Conservation (phyloP, 2,329 filamentous ascomycete genomes). For the Lachnellula arida region DNA sequence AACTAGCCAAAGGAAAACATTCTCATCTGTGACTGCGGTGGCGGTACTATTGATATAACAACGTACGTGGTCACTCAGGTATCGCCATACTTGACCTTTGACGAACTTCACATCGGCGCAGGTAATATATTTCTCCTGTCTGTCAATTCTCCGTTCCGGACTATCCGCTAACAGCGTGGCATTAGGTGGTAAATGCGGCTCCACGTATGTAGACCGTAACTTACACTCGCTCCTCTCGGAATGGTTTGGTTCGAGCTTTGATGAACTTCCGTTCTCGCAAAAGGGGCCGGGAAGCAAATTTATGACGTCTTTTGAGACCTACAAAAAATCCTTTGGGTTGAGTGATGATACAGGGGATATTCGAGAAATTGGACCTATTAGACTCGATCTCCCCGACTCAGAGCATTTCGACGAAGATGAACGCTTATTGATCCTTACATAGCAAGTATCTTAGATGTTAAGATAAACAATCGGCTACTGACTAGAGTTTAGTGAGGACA, state of each 20-base stretch:
- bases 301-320: slow-evolving; percentile 15
- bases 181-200: slow-evolving; percentile 25
- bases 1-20: slow-evolving; percentile 17
- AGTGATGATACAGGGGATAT: slow-evolving; percentile 8
- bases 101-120: slow-evolving; percentile 18
- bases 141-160: no score
- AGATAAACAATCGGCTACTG: neutral
- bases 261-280: slow-evolving; percentile 8
- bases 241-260: slow-evolving; percentile 18
- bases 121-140: slow-evolving; percentile 2
- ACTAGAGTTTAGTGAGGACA: slow-evolving; percentile 14
- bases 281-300: slow-evolving; percentile 22
- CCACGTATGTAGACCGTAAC: slow-evolving; percentile 25
- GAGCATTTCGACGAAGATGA: slow-evolving; percentile 16
- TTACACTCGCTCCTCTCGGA: slow-evolving; percentile 17
- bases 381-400: slow-evolving; percentile 14
- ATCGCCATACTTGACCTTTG: slow-evolving; percentile 13
- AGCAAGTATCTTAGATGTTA: slow-evolving; percentile 10
- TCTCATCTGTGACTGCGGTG: slow-evolving; percentile 25
- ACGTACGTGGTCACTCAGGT: slow-evolving; percentile 21
- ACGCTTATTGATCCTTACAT: slow-evolving; percentile 12
- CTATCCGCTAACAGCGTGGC: no score
- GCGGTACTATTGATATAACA: slow-evolving; percentile 26
- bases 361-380: slow-evolving; percentile 13
- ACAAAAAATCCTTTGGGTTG: slow-evolving; percentile 17